Evolutionary conservation across 2,329 filamentous ascomycete species (phyloP).

Genomic region (Xylariaceae sp.): DNA sequence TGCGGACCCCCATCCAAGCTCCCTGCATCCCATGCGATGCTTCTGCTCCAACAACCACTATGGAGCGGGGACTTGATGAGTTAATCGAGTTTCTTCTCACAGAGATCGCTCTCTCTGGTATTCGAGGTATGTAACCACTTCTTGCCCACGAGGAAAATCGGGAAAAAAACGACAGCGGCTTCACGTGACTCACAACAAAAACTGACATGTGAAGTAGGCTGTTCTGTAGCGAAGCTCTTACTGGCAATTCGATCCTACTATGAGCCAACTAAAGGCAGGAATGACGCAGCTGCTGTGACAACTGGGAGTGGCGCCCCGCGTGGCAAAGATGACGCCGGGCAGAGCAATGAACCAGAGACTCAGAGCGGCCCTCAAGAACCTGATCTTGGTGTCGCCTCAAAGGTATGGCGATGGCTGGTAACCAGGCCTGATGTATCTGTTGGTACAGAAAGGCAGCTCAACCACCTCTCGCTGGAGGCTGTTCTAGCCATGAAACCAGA

Average conservation of each 20-base stretch:
- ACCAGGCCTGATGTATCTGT: conserved; percentile 33
- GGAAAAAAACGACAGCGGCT: too few species aligned
- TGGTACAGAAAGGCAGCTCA: conserved; percentile 27
- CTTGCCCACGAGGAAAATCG: too few species aligned
- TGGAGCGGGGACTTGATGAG: conserved; percentile 35
- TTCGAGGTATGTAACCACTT: conserved; percentile 35
- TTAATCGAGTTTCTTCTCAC: conserved; percentile 36
- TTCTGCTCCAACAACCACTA: conserved; percentile 14
- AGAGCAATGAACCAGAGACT: background rate
- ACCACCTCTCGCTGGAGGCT: conserved; percentile 31
- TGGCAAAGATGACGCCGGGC: conserved; percentile 6
- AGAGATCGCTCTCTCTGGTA: conserved; percentile 36
- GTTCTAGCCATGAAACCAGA: conserved; percentile 23
- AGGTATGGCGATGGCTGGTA: conserved; percentile 34
- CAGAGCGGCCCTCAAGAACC: too few species aligned
- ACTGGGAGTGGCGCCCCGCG: background rate
- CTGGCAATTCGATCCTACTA: conserved; percentile 22
- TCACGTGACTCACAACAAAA: background rate
- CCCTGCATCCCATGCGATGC: conserved; percentile 16
- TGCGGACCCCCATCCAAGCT: conserved; percentile 6
- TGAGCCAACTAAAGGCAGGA: conserved; percentile 1
- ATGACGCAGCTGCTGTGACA: too few species aligned
- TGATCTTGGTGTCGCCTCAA: conserved; percentile 29
- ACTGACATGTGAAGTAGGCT: conserved; percentile 18
- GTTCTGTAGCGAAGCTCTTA: conserved; percentile 19